Percentiles rank a stretch among this genome's conserved stretches.
These are phyloP conservation scores for Poa pratensis DNA, from an alignment of 176 grass and related monocot species.

Conservation along the genomic window DNA sequence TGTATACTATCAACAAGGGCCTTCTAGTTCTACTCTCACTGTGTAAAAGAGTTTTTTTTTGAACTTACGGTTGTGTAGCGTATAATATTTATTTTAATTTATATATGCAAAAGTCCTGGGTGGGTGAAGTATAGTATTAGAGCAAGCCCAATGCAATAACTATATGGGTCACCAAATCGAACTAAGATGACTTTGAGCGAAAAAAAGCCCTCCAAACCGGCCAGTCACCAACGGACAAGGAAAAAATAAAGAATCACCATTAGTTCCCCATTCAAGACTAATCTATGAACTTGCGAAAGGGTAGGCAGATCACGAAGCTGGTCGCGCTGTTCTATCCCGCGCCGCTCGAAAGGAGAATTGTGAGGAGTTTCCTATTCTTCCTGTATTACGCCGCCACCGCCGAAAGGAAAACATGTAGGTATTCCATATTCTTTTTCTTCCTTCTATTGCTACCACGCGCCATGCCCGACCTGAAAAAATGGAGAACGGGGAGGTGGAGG, in stretches of 20 bases:
- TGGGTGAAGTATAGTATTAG: not conserved
- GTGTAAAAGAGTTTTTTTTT: not conserved
- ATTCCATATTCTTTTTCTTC: not conserved
- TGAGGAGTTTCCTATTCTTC: not conserved
- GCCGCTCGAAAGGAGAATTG: not conserved
- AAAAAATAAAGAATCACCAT: not conserved
- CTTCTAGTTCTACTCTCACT: not conserved
- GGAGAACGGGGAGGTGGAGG: not conserved
- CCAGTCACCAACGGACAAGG: no score
- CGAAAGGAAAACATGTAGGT: not conserved
- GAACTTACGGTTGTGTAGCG: not conserved
- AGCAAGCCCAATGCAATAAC: not conserved
- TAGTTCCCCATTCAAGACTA: not conserved
- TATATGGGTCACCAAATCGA: not conserved
- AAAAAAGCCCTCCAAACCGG: no score
- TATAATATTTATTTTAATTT: not conserved
- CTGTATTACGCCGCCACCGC: not conserved
- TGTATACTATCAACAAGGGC: not conserved
- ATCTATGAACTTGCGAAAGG: not conserved
- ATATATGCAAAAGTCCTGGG: not conserved
- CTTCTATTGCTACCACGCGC: not conserved
- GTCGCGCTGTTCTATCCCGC: not conserved
- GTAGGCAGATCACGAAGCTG: not conserved
- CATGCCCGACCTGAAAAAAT: not conserved
- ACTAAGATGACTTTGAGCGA: not conserved